phyloP scores from a whole-genome alignment of 768 basidiomycete species.

The Suillus subaureus region DNA sequence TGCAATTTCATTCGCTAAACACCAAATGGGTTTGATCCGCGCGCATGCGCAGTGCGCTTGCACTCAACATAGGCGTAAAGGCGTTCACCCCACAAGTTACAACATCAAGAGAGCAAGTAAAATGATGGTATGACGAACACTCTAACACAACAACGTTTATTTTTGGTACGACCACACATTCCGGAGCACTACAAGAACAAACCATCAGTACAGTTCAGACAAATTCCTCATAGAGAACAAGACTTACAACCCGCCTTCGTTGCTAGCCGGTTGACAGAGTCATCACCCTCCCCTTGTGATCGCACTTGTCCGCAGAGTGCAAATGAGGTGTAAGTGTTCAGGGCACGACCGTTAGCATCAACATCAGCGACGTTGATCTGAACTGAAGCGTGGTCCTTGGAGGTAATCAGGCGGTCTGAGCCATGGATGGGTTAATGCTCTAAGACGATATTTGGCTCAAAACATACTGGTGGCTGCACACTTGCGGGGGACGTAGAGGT shows the following conservation, averaged over 20 bases:
- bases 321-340: slow-evolving; percentile 83
- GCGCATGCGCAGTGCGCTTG: not conserved
- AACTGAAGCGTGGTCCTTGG: slow-evolving; percentile 99
- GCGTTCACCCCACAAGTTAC: slow-evolving; percentile 8
- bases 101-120: slow-evolving; percentile 8
- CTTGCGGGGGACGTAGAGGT: slow-evolving; percentile 99
- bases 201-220: slow-evolving; percentile 3
- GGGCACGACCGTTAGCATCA: slow-evolving; percentile 82
- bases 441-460: slow-evolving; percentile 6
- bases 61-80: not conserved
- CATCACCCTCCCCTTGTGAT: slow-evolving; percentile 94
- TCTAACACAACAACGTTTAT: slow-evolving; percentile 45
- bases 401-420: slow-evolving; percentile 94
- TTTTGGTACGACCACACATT: slow-evolving; percentile 97
- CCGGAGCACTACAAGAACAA: slow-evolving; percentile 71
- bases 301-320: slow-evolving; percentile 94
- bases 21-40: not conserved
- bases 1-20: not conserved
- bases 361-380: slow-evolving; percentile 96
- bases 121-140: slow-evolving; percentile 20
- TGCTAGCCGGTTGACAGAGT: slow-evolving; percentile 94
- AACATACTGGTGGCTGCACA: slow-evolving; percentile 94
- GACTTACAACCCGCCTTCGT: slow-evolving; percentile 92
- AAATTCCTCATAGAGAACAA: not conserved
- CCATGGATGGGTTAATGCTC: slow-evolving; percentile 10